A percentile compares a stretch with the other conserved stretches of the same genome.
These are phyloP conservation scores for Epichloe typhina DNA, from an alignment of 2,329 filamentous ascomycete genomes.

Conservation along the genomic window DNA sequence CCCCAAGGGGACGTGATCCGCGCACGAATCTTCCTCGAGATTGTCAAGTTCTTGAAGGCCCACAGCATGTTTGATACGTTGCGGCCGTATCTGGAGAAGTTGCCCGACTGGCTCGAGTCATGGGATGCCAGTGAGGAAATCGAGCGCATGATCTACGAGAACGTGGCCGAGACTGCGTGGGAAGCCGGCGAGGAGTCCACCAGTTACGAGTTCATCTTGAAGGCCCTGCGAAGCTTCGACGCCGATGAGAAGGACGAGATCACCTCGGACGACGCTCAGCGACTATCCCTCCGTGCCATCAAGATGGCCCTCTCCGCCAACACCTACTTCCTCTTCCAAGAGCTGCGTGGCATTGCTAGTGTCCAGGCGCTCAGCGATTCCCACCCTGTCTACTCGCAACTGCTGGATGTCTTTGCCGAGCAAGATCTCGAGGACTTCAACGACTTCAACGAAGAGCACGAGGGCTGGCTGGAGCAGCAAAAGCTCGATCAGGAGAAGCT, in stretches of 20 bases:
- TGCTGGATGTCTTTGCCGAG: constrained; percentile 89
- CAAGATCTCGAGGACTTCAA: constrained; percentile 92
- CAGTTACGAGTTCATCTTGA: constrained; percentile 55
- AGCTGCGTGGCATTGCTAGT: constrained; percentile 67
- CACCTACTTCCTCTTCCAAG: constrained; percentile 58
- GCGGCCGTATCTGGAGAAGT: constrained; percentile 67
- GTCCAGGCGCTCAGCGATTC: constrained; percentile 79
- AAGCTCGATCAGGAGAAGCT: constrained; percentile 60
- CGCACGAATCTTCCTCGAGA: constrained; percentile 82
- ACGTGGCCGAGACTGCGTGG: constrained; percentile 67
- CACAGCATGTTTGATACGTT: constrained; percentile 71
- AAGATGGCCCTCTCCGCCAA: constrained; percentile 40
- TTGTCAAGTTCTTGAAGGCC: constrained; percentile 68
- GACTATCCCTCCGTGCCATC: constrained; percentile 43
- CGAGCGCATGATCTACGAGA: constrained; percentile 70
- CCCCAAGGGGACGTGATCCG: constrained; percentile 62
- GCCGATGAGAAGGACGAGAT: constrained; percentile 39
- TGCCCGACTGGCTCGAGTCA: constrained; percentile 67
- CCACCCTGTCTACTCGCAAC: constrained; percentile 74
- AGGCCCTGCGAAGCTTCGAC: constrained; percentile 48
- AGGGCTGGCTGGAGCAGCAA: constrained; percentile 69
- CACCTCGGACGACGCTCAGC: constrained; percentile 46
- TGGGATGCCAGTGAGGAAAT: constrained; percentile 80
- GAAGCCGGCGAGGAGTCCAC: constrained; percentile 61
- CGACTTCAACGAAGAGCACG: constrained; percentile 87